Percentiles rank a stretch among this genome's conserved stretches.
Conservation (phyloP, 2,329 filamentous ascomycete genomes). For the Aquanectria penicillioides region DNA sequence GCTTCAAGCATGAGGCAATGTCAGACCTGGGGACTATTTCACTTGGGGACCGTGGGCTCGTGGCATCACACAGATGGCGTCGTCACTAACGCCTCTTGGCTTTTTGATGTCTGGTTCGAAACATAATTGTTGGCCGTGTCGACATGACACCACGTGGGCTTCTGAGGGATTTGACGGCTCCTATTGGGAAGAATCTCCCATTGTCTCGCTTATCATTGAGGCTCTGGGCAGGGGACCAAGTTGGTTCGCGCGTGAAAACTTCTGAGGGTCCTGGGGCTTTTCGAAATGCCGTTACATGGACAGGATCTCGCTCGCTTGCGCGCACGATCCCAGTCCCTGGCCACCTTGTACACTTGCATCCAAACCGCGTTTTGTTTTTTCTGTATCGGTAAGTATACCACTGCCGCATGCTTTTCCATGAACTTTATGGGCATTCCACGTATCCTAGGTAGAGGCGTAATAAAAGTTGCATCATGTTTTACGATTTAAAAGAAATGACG, state of each 20-base stretch:
- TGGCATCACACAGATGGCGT: conserved; percentile 43
- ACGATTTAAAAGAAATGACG: conserved; percentile 17
- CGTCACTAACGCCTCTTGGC: conserved; percentile 35
- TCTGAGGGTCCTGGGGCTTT: conserved; percentile 52
- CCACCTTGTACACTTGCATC: conserved; percentile 27
- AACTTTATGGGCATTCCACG: conserved; percentile 28
- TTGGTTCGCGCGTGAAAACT: conserved; percentile 47
- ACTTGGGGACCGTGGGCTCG: conserved; percentile 52
- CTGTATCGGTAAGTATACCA: conserved; percentile 42
- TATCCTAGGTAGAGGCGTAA: conserved; percentile 40
- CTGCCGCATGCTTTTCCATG: conserved; percentile 36
- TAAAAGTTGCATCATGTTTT: conserved; percentile 40
- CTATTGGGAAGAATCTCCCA: conserved; percentile 43
- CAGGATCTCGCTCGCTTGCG: not conserved
- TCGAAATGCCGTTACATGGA: conserved; percentile 33
- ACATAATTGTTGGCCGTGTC: conserved; percentile 35
- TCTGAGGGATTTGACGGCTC: conserved; percentile 54
- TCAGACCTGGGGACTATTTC: conserved; percentile 66
- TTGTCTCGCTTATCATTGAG: conserved; percentile 17
- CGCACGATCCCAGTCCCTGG: conserved; percentile 10
- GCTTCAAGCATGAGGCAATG: conserved; percentile 55
- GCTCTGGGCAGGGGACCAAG: conserved; percentile 43
- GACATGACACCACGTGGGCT: conserved; percentile 46
- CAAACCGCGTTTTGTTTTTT: conserved; percentile 30
- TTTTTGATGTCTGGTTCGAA: conserved; percentile 47